Evolutionary conservation across 2,329 filamentous ascomycete genomes (phyloP).

Genomic region (Penicillium sumatraense): DNA sequence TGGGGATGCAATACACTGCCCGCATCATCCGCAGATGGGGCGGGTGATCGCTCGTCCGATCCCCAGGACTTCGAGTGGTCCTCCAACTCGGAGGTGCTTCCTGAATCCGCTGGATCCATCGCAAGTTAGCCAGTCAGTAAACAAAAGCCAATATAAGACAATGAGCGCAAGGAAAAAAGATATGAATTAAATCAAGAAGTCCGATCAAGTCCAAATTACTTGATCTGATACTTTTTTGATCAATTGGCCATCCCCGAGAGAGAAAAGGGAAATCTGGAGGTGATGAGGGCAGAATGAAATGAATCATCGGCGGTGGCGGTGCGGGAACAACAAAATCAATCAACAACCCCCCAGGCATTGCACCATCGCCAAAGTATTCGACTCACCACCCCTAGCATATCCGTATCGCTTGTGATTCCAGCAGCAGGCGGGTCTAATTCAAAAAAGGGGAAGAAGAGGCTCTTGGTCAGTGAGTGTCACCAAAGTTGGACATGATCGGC

Average conservation of each 20-base stretch:
- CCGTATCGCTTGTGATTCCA: conserved; percentile 22
- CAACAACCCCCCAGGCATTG: conserved; percentile 17
- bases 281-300: conserved; percentile 12
- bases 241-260: not conserved
- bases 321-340: conserved; percentile 17
- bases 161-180: not conserved
- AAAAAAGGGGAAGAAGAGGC: conserved; percentile 1
- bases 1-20: conserved; percentile 24
- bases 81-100: conserved; percentile 40
- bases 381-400: conserved; percentile 33
- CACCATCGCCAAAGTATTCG: conserved; percentile 28
- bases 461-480: conserved; percentile 5
- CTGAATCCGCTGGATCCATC: conserved; percentile 44
- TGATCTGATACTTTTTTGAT: not conserved
- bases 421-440: conserved; percentile 22
- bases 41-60: conserved; percentile 32
- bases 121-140: conserved; percentile 26
- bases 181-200: not conserved
- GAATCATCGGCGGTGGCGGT: conserved; percentile 31
- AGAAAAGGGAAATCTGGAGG: conserved; percentile 3
- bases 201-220: not conserved
- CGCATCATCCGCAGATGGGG: conserved; percentile 24
- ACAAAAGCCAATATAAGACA: not conserved
- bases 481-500: conserved; percentile 1
- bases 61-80: conserved; percentile 40